Evolutionary conservation across 140 eudicot genomes (phyloP), one percentile per base, ranked within the genome.

Genomic region (Erigeron philadelphicus): DNA sequence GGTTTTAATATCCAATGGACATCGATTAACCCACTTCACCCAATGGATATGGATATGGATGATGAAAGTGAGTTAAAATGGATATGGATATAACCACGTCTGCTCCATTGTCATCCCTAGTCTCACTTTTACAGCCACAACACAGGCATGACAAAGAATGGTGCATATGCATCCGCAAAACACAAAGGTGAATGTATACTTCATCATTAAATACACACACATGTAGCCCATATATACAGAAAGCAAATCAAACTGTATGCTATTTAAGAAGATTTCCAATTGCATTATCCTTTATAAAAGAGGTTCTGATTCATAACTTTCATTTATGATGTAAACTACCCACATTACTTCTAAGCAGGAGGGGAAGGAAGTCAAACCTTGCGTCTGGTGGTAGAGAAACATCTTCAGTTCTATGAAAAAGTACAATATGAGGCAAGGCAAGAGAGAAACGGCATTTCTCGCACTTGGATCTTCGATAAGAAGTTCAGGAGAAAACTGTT

Each of bases 341-440:
- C 55, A 49, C 55, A 49, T 49, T 49, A 31, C 66, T 61, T 31
- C 65, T 23, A 61, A 6, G 16, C n/a, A 61, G 23, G 5, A 5
- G 15, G 66, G 60, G 35, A 13, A n/a, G 18, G 41, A 41, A 9
- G 23, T 43, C 83, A 58, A 42, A 92, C 98, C 98, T 92, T 73
- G 91, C 80, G 79, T 86, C 82, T 50, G 83, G 60, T 67, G 90
- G 93, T 9, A 93, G 89, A 23, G 98, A 93, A 76, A 84, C 53
- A 84, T 93, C 98, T 73, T 73, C 69, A 17, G 96, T 83, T 71
- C 98, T 95, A 74, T 93, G 98, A 73, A 88, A 86, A 75, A 93
- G 96, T 73, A 89, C 79, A n/a, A 93, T 78, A 71, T 74, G 95
- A 19, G 98, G 96, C 70, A 93, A 19, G 98, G 96, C 70, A 93